These are phyloP conservation scores for Stylosanthes scabra DNA, from an alignment of 331 rosid genomes.

Conservation along the genomic window DNA sequence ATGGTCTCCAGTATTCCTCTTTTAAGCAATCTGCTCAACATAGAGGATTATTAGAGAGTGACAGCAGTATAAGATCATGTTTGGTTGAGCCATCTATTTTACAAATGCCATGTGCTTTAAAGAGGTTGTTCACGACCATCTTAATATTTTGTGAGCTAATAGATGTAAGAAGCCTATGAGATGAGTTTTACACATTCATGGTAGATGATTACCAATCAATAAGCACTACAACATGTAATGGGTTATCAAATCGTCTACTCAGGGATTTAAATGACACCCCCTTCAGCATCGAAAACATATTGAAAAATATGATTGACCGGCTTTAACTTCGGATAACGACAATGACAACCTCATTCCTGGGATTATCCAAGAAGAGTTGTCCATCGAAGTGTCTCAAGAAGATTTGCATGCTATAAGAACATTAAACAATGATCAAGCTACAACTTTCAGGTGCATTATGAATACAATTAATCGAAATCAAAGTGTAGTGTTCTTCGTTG, in stretches of 20 bases:
- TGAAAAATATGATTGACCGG: background rate
- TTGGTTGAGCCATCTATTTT: too few relatives aligned
- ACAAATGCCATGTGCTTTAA: too few relatives aligned
- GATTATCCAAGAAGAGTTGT: background rate
- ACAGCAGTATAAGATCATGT: too few relatives aligned
- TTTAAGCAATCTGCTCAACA: background rate
- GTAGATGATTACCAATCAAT: too few relatives aligned
- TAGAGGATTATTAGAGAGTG: too few relatives aligned
- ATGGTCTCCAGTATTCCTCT: background rate
- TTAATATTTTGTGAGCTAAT: too few relatives aligned
- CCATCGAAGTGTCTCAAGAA: too few relatives aligned
- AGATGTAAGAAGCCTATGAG: too few relatives aligned
- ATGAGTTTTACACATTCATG: too few relatives aligned
- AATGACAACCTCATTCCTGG: background rate
- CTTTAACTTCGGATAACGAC: background rate
- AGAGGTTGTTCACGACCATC: too few relatives aligned
- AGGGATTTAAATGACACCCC: background rate
- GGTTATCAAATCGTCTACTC: background rate
- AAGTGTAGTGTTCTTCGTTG: background rate
- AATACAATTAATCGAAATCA: background rate
- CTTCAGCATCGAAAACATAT: background rate
- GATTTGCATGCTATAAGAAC: too few relatives aligned
- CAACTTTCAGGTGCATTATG: background rate
- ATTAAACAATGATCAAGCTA: too few relatives aligned
- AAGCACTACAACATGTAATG: background rate